Base-by-base conservation (phyloP, 352 stramenopile species). In the Thraustochytrium striatum region DNA sequence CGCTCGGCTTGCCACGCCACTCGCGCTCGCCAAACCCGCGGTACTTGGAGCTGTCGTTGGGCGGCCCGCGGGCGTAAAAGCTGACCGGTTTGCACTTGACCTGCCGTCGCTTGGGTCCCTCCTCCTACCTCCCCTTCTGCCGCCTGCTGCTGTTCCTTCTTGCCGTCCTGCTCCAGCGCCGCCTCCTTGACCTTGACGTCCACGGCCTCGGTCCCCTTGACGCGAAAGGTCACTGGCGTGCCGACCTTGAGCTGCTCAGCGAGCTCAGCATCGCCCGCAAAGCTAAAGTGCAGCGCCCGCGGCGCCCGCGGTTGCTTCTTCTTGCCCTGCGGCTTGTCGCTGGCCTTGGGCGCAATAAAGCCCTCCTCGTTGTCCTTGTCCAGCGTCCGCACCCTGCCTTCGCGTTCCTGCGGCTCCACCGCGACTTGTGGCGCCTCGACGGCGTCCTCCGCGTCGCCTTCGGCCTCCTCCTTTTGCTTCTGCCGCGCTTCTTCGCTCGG, bases 371-470 rank as follows among this genome's bases (percentile, higher is more conserved):
- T 75, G 25, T 58, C 52, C 33, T 38, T 3, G 25, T 75, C 65
- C 33, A 75, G 65, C 16, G 65, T 75, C 5, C 65, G 65, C 25
- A 75, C 25, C 65, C 61, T 75, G 0, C 65, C 65, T 43, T 41
- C 61, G 19, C 52, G 44, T n/a, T n/a, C n/a, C n/a, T n/a, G n/a
- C 16, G 41, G 44, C 30, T 8, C 32, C 13, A 21, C 3, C 16
- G 43, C 19, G 9, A 36, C 62, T 13, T 25, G 9, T 21, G 7
- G 32, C n/a, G 21, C 62, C 9, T 13, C 62, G 3, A 13, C 47
- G 32, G 9, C n/a, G 25, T 57, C 41, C 11, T 69, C 41, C 32
- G 16, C 47, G 32, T 28, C 41, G 32, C 8, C 62, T 28, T 69
- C 2, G 39, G 16, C 25, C 32, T 57, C 5, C 5, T 70, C 8